phyloP scores from a whole-genome alignment of 495 filamentous ascomycete genomes.

The Neurospora cerealis region DNA sequence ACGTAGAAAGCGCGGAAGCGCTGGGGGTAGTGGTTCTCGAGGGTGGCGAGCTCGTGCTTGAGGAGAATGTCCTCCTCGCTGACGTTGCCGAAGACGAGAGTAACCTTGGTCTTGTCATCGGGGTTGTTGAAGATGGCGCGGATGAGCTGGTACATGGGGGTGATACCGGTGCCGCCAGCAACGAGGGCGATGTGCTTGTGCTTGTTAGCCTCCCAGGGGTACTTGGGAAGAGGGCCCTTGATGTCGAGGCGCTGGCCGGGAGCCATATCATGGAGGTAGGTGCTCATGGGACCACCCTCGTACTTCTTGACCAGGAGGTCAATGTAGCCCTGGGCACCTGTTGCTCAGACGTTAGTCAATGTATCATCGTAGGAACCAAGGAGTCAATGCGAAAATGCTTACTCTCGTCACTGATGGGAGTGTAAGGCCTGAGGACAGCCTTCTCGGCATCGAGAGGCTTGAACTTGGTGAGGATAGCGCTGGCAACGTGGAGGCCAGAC shows the following conservation, averaged over 20 bases:
- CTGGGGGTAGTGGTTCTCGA: conserved; percentile 91
- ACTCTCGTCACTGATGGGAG: conserved; percentile 81
- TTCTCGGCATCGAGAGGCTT: conserved; percentile 70
- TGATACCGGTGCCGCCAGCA: conserved; percentile 92
- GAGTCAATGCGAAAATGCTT: conserved; percentile 15
- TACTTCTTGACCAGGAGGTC: conserved; percentile 91
- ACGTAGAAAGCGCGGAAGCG: conserved; percentile 86
- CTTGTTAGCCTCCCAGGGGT: conserved; percentile 86
- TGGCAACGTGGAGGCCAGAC: conserved; percentile 70
- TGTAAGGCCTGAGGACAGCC: conserved; percentile 82
- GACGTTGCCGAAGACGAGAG: conserved; percentile 83
- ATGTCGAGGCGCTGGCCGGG: conserved; percentile 72
- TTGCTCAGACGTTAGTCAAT: neutral
- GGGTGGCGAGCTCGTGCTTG: conserved; percentile 66
- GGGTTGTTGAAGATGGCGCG: conserved; percentile 90
- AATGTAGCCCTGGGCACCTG: conserved; percentile 62
- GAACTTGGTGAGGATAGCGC: conserved; percentile 80
- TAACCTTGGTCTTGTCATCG: conserved; percentile 92
- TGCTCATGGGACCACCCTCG: conserved; percentile 80
- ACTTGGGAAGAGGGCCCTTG: conserved; percentile 95
- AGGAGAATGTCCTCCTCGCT: conserved; percentile 79
- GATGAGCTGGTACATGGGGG: conserved; percentile 80
- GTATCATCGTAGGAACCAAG: neutral
- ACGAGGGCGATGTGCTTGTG: conserved; percentile 88
- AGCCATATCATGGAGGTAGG: conserved; percentile 73